Evolutionary conservation across 805 yeast genomes (phyloP).

Genomic region (Aciculoconidium aculeatum): DNA sequence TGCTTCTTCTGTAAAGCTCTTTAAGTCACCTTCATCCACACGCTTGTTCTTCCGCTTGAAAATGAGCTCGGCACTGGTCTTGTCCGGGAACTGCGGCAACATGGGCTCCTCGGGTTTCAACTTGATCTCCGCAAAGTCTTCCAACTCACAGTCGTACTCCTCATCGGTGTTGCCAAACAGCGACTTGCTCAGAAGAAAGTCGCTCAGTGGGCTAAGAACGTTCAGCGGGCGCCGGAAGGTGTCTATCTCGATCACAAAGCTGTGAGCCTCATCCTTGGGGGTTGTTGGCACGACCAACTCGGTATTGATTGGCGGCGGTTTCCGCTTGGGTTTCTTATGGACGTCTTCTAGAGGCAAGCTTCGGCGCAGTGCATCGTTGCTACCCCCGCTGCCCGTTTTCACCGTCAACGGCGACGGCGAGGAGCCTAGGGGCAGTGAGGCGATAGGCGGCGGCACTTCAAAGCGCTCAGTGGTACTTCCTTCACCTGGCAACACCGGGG

Average conservation of each 20-base stretch:
- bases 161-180: conserved; percentile 9
- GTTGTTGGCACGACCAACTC: conserved; percentile 2
- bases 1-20: background rate
- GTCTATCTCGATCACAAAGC: conserved; percentile 1
- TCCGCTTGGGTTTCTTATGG: conserved; percentile 15
- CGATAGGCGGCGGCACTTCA: too few species aligned
- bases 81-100: conserved; percentile 32
- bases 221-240: conserved; percentile 1
- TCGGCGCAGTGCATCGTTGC: conserved; percentile 5
- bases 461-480: too few species aligned
- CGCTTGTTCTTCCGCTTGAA: conserved; percentile 18
- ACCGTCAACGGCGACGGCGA: background rate
- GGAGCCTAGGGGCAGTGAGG: background rate
- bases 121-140: conserved; percentile 5
- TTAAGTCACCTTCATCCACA: conserved; percentile 8
- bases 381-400: background rate
- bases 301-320: conserved; percentile 21
- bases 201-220: conserved; percentile 3
- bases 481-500: conserved; percentile 2
- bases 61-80: conserved; percentile 9
- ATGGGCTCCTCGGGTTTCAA: conserved; percentile 6
- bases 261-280: conserved; percentile 7
- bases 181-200: conserved; percentile 7
- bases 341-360: conserved; percentile 2
- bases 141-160: conserved; percentile 3